phyloP scores from a whole-genome alignment of 2,329 filamentous ascomycete genomes.

The Thermoascus crustaceus region DNA sequence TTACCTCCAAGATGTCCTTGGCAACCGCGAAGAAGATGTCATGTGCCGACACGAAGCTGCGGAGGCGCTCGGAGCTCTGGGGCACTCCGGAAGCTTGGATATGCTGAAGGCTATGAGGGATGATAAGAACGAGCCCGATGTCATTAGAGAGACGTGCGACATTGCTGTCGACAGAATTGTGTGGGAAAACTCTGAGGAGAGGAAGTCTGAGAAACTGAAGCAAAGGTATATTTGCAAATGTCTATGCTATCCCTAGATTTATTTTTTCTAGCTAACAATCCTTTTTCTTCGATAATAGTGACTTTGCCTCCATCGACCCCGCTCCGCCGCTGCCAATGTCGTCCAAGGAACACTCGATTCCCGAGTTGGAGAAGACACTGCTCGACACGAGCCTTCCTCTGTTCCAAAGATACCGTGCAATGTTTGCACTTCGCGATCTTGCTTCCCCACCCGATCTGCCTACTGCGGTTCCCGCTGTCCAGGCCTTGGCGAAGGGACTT shows the following conservation, averaged over 20 bases:
- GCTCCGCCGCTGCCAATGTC: slow-evolving; percentile 76
- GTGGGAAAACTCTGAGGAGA: slow-evolving; percentile 74
- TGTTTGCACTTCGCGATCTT: slow-evolving; percentile 94
- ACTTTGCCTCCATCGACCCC: slow-evolving; percentile 92
- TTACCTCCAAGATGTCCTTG: slow-evolving; percentile 64
- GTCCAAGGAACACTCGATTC: slow-evolving; percentile 54
- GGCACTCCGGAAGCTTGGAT: slow-evolving; percentile 63
- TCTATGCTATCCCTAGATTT: too few relatives aligned
- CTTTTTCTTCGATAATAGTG: slow-evolving; percentile 48
- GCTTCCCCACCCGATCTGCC: slow-evolving; percentile 86
- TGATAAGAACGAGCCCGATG: slow-evolving; percentile 64
- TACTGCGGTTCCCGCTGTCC: slow-evolving; percentile 78
- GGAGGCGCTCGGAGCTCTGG: slow-evolving; percentile 84
- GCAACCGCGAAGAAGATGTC: slow-evolving; percentile 72
- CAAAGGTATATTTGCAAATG: slow-evolving; percentile 54
- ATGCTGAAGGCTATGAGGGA: slow-evolving; percentile 68
- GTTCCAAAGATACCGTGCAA: slow-evolving; percentile 90
- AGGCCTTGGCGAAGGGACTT: slow-evolving; percentile 78
- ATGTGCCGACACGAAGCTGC: slow-evolving; percentile 98
- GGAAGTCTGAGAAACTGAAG: slow-evolving; percentile 67
- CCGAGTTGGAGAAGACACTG: slow-evolving; percentile 65
- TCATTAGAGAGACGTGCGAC: slow-evolving; percentile 92
- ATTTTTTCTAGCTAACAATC: slow-evolving; percentile 14
- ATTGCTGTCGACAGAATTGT: slow-evolving; percentile 90
- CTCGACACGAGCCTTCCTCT: slow-evolving; percentile 72